Conservation (phyloP, 2,329 filamentous ascomycete genomes). For the Nemania abortiva region DNA sequence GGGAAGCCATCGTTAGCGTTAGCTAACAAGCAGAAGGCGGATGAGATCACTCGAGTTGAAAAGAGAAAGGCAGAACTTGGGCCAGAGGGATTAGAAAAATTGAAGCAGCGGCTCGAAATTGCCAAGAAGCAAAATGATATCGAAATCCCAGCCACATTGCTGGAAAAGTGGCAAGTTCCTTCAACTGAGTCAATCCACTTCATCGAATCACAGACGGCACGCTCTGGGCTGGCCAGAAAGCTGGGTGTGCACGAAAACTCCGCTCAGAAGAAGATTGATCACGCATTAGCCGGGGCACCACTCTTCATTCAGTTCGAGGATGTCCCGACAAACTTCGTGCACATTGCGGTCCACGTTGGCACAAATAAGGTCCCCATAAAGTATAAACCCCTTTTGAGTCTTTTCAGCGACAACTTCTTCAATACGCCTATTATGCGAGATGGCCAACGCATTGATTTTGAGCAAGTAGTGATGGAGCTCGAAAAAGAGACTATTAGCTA, state of each 20-base stretch:
- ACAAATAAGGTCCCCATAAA: conserved; percentile 82
- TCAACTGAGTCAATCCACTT: conserved; percentile 93
- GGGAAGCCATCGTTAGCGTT: conserved; percentile 86
- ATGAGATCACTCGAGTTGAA: conserved; percentile 82
- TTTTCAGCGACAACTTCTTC: conserved; percentile 95
- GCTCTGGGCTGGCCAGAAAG: conserved; percentile 80
- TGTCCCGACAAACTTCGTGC: conserved; percentile 91
- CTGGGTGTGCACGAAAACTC: conserved; percentile 75
- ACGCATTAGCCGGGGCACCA: conserved; percentile 71
- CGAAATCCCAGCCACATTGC: conserved; percentile 83
- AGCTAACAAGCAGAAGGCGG: conserved; percentile 82
- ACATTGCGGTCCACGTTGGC: conserved; percentile 83
- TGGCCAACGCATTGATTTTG: conserved; percentile 84
- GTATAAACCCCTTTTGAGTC: conserved; percentile 82
- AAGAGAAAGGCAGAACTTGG: conserved; percentile 84
- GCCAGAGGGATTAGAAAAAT: conserved; percentile 79
- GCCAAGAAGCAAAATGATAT: conserved; percentile 91
- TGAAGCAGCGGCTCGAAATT: conserved; percentile 80
- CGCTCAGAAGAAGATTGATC: conserved; percentile 82
- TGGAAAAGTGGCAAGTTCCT: conserved; percentile 85
- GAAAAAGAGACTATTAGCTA: conserved; percentile 94
- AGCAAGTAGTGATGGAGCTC: conserved; percentile 90
- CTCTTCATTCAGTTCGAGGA: conserved; percentile 98
- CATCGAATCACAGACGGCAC: conserved; percentile 86
- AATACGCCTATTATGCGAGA: conserved; percentile 85